phyloP scores from a whole-genome alignment of 2,329 filamentous ascomycete species.

The Podosphaera aphanis region DNA sequence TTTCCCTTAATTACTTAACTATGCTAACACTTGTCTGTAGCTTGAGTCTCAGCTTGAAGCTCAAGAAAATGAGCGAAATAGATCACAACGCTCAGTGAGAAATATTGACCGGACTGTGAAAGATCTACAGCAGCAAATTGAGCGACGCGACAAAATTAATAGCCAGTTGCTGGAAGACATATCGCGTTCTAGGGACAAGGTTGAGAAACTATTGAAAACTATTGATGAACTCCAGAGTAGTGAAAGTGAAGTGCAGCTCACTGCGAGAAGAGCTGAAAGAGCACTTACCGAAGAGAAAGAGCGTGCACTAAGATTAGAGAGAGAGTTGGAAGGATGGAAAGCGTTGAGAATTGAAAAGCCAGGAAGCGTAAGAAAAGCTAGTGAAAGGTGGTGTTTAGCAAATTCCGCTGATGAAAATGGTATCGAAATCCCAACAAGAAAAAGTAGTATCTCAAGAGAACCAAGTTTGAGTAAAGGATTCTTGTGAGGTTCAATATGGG shows the following conservation, averaged over 20 bases:
- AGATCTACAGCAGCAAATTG: constrained; percentile 77
- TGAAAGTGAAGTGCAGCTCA: constrained; percentile 60
- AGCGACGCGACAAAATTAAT: constrained; percentile 78
- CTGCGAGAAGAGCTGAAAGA: constrained; percentile 64
- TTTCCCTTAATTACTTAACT: constrained; percentile 1
- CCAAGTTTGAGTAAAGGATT: constrained; percentile 62
- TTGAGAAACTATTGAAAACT: constrained; percentile 65
- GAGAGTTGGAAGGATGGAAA: constrained; percentile 70
- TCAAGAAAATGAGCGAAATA: constrained; percentile 54
- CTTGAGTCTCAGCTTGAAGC: constrained; percentile 71
- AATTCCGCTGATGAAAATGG: constrained; percentile 10
- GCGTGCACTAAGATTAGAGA: constrained; percentile 56
- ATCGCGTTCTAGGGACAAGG: constrained; percentile 65
- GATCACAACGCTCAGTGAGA: constrained; percentile 67
- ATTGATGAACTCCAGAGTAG: constrained; percentile 86
- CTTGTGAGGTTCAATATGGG: constrained; percentile 23
- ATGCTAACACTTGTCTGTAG: constrained; percentile 23
- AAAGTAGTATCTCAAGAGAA: constrained; percentile 37
- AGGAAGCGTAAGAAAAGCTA: constrained; percentile 3
- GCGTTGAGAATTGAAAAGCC: constrained; percentile 39
- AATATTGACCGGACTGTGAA: constrained; percentile 87
- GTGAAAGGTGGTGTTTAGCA: constrained; percentile 5
- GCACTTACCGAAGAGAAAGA: constrained; percentile 78
- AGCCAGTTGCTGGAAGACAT: constrained; percentile 63
- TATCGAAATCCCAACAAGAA: constrained; percentile 29